Percentiles rank a stretch among this genome's conserved stretches.
These are phyloP conservation scores for Artemisia argyi DNA, from an alignment of 129 eudicot species.

Conservation along the genomic window DNA sequence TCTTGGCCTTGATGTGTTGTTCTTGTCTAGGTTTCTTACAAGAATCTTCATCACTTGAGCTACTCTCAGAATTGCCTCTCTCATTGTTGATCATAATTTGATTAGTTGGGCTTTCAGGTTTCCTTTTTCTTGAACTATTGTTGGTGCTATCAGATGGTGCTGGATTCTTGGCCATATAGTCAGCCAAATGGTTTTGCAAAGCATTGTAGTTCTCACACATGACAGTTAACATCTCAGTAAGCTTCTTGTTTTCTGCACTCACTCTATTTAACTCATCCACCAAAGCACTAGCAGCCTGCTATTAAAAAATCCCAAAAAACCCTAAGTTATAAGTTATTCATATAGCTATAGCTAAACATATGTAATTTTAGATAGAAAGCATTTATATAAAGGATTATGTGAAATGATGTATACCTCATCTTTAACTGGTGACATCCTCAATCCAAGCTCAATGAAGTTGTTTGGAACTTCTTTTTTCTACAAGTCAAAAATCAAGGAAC, in stretches of 20 bases:
- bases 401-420: conserved; percentile 52
- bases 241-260: conserved; percentile 78
- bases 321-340: not conserved
- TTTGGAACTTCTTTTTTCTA: conserved; percentile 64
- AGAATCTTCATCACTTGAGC: conserved; percentile 92
- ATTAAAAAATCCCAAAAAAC: not conserved
- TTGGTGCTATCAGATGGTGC: conserved; percentile 21
- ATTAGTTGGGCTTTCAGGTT: conserved; percentile 35
- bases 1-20: conserved; percentile 66
- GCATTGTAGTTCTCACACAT: conserved; percentile 83
- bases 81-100: conserved; percentile 32
- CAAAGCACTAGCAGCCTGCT: conserved; percentile 56
- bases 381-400: not conserved
- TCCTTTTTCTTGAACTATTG: conserved; percentile 49
- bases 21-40: conserved; percentile 72
- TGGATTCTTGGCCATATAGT: conserved; percentile 53
- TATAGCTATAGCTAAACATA: not conserved
- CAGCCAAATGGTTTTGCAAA: conserved; percentile 56
- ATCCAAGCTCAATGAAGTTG: conserved; percentile 59
- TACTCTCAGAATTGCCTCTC: conserved; percentile 56
- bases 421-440: conserved; percentile 36
- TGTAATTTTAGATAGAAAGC: not conserved
- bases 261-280: conserved; percentile 78
- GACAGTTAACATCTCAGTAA: conserved; percentile 65
- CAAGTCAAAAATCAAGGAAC: conserved; percentile 20